A percentile compares a stretch with the other conserved stretches of the same genome.
Conservation (phyloP, 805 yeast species). For the Saccharomycopsis sp. region DNA sequence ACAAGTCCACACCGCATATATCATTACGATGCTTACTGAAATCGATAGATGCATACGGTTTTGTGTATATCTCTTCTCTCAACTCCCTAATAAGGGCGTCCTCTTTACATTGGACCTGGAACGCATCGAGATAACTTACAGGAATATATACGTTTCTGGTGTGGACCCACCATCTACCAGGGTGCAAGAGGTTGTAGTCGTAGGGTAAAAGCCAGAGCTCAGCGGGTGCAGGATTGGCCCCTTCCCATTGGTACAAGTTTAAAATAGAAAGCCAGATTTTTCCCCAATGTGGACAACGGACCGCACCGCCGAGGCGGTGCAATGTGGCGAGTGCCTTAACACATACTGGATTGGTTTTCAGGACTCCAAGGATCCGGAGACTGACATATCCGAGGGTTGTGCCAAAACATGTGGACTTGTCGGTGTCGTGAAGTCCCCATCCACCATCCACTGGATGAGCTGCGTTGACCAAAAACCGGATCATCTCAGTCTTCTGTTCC, state of each 20-base stretch:
- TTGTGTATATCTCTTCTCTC: conserved; percentile 71
- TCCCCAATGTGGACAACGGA: conserved; percentile 95
- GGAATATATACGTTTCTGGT: conserved; percentile 89
- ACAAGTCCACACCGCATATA: conserved; percentile 87
- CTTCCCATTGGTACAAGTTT: conserved; percentile 87
- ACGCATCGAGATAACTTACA: conserved; percentile 69
- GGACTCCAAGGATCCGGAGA: conserved; percentile 75
- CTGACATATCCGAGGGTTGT: conserved; percentile 80
- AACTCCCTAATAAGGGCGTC: conserved; percentile 59
- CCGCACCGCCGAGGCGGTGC: conserved; percentile 77
- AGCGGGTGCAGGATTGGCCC: conserved; percentile 97
- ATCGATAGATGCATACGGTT: conserved; percentile 58
- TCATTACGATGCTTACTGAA: conserved; percentile 69
- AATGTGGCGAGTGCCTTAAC: conserved; percentile 68
- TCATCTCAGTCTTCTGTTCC: conserved; percentile 59
- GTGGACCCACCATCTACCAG: conserved; percentile 99
- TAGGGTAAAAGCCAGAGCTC: conserved; percentile 90
- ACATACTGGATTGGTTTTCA: conserved; percentile 69
- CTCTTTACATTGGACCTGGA: conserved; percentile 46
- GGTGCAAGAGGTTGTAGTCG: conserved; percentile 66
- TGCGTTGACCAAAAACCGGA: conserved; percentile 81
- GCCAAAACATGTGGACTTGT: conserved; percentile 93
- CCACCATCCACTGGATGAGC: conserved; percentile 99
- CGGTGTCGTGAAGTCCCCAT: conserved; percentile 94
- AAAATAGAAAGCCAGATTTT: conserved; percentile 82